Percentiles rank a stretch among this genome's conserved stretches.
phyloP scores from a whole-genome alignment of 768 basidiomycete species.

The Gymnopilus dilepis region DNA sequence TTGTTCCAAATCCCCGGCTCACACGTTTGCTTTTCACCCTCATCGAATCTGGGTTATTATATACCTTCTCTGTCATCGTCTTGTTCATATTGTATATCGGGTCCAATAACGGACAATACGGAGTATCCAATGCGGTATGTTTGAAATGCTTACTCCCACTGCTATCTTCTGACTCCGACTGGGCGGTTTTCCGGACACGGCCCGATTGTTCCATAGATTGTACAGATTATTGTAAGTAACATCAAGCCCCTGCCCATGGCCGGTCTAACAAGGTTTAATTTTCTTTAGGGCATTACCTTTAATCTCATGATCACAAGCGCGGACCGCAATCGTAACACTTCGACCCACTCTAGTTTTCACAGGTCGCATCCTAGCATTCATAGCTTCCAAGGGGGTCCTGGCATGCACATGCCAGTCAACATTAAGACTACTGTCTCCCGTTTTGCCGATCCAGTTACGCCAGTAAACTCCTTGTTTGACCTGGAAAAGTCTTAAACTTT shows the following conservation, averaged over 20 bases:
- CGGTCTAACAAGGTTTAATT: not conserved
- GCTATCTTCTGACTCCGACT: not conserved
- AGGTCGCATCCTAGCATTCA: constrained; percentile 15
- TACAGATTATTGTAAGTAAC: constrained; percentile 45
- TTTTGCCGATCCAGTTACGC: constrained; percentile 23
- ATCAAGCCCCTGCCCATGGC: not conserved
- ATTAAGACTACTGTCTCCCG: constrained; percentile 36
- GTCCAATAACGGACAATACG: constrained; percentile 41
- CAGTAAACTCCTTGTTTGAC: constrained; percentile 7
- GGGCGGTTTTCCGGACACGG: not conserved
- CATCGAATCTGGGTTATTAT: constrained; percentile 46
- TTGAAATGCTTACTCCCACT: not conserved
- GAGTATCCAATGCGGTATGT: constrained; percentile 44
- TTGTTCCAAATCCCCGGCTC: constrained; percentile 30
- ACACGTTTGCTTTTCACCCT: constrained; percentile 35
- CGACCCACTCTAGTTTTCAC: not conserved
- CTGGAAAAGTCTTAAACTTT: constrained; percentile 5
- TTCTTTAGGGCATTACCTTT: constrained; percentile 32
- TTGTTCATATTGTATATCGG: constrained; percentile 41
- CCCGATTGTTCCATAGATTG: constrained; percentile 32
- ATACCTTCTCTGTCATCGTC: constrained; percentile 40
- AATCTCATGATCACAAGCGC: constrained; percentile 32
- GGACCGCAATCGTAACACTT: constrained; percentile 8
- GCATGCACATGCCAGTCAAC: constrained; percentile 37
- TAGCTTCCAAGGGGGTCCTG: constrained; percentile 17